A percentile compares a stretch with the other conserved stretches of the same genome.
Evolutionary conservation across 371 early-diverging fungal genomes (phyloP).

Genomic region (Actinomucor elegans): DNA sequence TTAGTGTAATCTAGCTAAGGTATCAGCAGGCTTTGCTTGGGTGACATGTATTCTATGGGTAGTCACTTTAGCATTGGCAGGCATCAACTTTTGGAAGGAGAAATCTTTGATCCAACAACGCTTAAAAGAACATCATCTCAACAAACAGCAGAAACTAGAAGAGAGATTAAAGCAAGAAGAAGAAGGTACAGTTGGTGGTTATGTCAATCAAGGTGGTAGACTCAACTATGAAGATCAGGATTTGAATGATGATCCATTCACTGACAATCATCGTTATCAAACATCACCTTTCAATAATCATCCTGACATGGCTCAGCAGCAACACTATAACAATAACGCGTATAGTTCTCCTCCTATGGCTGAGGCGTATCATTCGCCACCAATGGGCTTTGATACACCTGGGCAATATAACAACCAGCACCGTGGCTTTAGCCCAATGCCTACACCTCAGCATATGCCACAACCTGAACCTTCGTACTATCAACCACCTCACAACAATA

Average conservation of each 20-base stretch:
- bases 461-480: conserved; percentile 24
- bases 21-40: conserved; percentile 46
- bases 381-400: conserved; percentile 11
- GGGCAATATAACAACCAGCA: conserved; percentile 13
- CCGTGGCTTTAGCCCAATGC: conserved; percentile 21
- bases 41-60: conserved; percentile 47
- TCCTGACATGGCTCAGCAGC: no score
- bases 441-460: conserved; percentile 20
- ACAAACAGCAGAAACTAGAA: conserved; percentile 31
- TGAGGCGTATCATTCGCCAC: no score
- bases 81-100: conserved; percentile 40
- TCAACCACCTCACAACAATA: no score
- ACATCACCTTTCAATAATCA: background rate
- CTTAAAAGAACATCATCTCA: conserved; percentile 39
- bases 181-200: background rate
- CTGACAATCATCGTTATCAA: conserved; percentile 9
- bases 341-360: no score
- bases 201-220: conserved; percentile 7
- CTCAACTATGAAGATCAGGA: background rate
- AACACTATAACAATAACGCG: no score
- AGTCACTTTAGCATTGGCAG: conserved; percentile 25
- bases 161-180: conserved; percentile 9
- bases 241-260: conserved; percentile 12
- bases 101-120: conserved; percentile 41
- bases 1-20: conserved; percentile 44